Base-by-base conservation (phyloP, 1,284 basidiomycete genomes). In the Neonothopanus nambi region DNA sequence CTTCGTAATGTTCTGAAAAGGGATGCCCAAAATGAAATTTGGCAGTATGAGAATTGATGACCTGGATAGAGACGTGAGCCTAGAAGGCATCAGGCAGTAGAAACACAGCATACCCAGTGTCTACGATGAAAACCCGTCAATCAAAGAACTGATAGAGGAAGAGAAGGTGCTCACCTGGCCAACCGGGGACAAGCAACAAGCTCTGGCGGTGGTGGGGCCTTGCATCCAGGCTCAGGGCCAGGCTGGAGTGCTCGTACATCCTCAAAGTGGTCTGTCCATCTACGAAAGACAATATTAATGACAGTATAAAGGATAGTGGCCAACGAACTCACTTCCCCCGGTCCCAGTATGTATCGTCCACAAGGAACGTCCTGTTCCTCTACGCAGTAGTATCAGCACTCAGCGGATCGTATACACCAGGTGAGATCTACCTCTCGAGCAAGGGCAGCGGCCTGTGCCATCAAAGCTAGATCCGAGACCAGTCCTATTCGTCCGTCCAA, bases 151-250 rank as follows among this genome's bases (percentile, higher is more conserved):
- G 45, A 49, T 44, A 33, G 50, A 45, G 47, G 33, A 57, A 52
- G 46, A 42, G 5, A 40, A 18, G 41, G 23, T 48, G 61, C 73
- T 67, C 63, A 85, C 84, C 81, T 81, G 44, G 82, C 81, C 18
- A 74, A 71, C 49, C 85, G 73, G 18, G 85, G 86, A 64, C 86
- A 89, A 30, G 85, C 83, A n/a, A 87, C 85, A n/a, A 85, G 71
- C 64, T 87, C 86, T 86, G 59, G 12, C 11, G 84, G 76, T 18
- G 82, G 83, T 45, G 86, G 85, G 9, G 79, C 69, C 54, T 67
- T 70, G 59, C 86, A 89, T 3, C 76, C 82, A 15, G 81, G 83
- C 63, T 88, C 79, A 35, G 83, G 84, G 20, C 85, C 84, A 30
- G 81, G 82, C 59, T 87, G 79, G n/a, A 71, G 70, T 24, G 62